Evolutionary conservation across 2,329 filamentous ascomycete genomes (phyloP), one percentile per base, ranked within the genome.

Genomic region (Neonectria punicea): DNA sequence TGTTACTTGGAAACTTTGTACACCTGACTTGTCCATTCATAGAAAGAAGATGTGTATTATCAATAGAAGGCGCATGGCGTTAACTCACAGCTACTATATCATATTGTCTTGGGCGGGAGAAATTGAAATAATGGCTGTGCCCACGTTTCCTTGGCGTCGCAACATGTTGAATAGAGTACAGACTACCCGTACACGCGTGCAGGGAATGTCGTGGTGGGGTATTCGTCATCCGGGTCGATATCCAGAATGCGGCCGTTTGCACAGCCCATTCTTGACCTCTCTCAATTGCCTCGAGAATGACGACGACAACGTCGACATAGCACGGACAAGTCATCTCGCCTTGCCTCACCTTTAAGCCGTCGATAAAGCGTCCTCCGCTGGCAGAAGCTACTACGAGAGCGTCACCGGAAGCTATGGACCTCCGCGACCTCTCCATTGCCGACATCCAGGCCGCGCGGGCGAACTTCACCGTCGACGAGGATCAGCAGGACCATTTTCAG

Each of bases 401-500:
- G 3, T 13, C 16, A 9, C 8, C 18, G 16, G 30, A 36, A 51
- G 47, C 39, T 10, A 74, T 74, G 73, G 53, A 67, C 5, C 14
- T 41, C 22, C 22, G 18, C 8, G 55, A 56, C 30, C 39, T 69
- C 25, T 63, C 62, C 20, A 30, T 51, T 8, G 18, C 34, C 4
- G 66, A 71, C 1, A 55, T 69, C 2, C 61, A 67, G 18, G 65
- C 59, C 9, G 59, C 70, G 5, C 71, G 73, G 14, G 60, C 63
- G 61, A 80, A 81, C 58, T 79, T 81, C 47, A 78, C 75, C 4
- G 61, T 66, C 49, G 58, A 65, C 22, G 69, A 76, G 34, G 58
- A 60, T 18, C 67, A 78, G 25, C 75, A 81, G 41, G 78, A 79
- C 13, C 82, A 84, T 66, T 76, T 87, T 28, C 73, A 75, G 22